These are phyloP conservation scores for Lachnellula occidentalis DNA, from an alignment of 2,329 filamentous ascomycete species.

Conservation along the genomic window DNA sequence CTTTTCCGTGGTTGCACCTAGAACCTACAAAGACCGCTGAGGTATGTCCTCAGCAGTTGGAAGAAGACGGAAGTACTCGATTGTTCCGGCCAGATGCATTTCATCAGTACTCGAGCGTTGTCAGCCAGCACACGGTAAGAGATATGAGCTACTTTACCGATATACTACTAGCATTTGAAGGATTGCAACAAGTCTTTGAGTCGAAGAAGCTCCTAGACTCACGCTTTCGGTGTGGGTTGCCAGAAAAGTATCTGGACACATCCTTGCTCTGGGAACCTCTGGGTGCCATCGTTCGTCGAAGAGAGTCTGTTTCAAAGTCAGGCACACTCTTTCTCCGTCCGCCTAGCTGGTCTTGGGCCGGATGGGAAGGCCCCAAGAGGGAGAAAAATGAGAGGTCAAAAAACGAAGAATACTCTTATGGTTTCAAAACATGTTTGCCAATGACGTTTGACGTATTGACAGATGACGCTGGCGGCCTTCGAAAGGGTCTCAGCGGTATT, in stretches of 20 bases:
- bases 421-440: neutral
- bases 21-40: neutral
- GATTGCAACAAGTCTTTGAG: conserved; percentile 39
- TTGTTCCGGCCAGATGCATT: conserved; percentile 36
- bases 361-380: neutral
- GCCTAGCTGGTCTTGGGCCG: conserved; percentile 1
- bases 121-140: conserved; percentile 39
- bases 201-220: conserved; percentile 33
- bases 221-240: conserved; percentile 42
- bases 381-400: neutral
- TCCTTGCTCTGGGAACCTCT: conserved; percentile 42
- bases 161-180: conserved; percentile 38
- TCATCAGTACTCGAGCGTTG: conserved; percentile 41
- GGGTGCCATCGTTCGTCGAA: conserved; percentile 37
- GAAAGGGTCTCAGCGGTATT: neutral
- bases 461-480: neutral
- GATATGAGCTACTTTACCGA: conserved; percentile 38
- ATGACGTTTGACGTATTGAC: neutral
- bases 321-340: neutral
- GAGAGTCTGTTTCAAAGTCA: neutral
- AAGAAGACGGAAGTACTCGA: conserved; percentile 28
- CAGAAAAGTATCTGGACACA: conserved; percentile 41
- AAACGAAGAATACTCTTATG: neutral
- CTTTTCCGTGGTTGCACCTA: neutral
- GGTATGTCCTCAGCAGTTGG: conserved; percentile 36